These are phyloP conservation scores for Podospora comata DNA, from an alignment of 495 filamentous ascomycete genomes.

Conservation along the genomic window DNA sequence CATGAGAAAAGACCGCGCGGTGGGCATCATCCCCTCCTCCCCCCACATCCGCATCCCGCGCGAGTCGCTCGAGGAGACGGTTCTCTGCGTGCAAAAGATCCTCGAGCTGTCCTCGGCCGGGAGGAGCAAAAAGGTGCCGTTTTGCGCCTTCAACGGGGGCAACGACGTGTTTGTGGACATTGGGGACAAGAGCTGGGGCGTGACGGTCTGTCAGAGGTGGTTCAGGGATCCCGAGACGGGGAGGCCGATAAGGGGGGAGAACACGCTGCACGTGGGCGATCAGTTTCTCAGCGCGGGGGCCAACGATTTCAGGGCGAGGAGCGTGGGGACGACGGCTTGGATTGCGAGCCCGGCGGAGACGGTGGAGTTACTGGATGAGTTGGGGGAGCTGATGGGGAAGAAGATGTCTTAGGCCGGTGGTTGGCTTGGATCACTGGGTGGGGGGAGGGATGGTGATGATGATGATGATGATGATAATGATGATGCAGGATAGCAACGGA, in stretches of 20 bases:
- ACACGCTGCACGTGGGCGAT: conserved; percentile 84
- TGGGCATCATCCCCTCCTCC: conserved; percentile 73
- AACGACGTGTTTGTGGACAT: conserved; percentile 99
- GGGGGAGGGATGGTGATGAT: neutral
- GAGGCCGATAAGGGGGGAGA: conserved; percentile 44
- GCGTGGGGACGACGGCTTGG: conserved; percentile 71
- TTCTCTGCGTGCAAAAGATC: conserved; percentile 87
- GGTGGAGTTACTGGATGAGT: conserved; percentile 79
- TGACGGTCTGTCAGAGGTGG: conserved; percentile 86
- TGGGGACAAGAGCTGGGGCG: conserved; percentile 95
- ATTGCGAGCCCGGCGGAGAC: conserved; percentile 92
- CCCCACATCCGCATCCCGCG: conserved; percentile 65
- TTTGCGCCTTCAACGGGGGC: conserved; percentile 97
- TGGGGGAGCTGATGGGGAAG: conserved; percentile 56
- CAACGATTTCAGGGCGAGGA: conserved; percentile 88
- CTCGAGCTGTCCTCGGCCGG: conserved; percentile 68
- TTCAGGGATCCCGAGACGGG: conserved; percentile 55
- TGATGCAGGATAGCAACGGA: too few relatives aligned
- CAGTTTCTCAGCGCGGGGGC: conserved; percentile 94
- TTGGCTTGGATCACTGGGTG: neutral
- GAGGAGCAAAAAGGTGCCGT: conserved; percentile 61
- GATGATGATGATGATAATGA: too few relatives aligned
- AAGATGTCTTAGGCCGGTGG: conserved; percentile 32
- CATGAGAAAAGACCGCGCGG: conserved; percentile 87
- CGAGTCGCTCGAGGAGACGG: conserved; percentile 92